phyloP scores from a whole-genome alignment of 257 asterid genomes.

The Gentiana dahurica region DNA sequence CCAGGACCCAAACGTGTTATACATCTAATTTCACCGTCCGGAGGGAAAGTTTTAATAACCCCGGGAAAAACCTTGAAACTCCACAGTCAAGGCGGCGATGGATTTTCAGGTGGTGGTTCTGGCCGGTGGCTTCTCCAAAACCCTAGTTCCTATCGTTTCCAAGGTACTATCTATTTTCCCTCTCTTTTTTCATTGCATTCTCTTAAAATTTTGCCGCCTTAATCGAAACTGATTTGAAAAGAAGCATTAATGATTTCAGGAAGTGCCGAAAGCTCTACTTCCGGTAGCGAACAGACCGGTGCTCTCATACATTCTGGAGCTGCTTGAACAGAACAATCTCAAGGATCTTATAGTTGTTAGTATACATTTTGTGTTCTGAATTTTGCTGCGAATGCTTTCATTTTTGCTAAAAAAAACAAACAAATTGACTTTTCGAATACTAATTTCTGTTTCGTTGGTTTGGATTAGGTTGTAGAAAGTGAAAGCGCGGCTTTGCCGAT shows the following conservation, averaged over 20 bases:
- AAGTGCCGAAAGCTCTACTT: constrained; percentile 77
- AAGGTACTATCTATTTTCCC: constrained; percentile 29
- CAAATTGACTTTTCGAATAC: not conserved
- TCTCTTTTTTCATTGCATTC: not conserved
- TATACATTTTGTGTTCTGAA: not conserved
- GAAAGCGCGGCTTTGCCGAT: constrained; percentile 72
- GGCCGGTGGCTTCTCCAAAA: constrained; percentile 85
- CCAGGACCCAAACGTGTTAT: not conserved
- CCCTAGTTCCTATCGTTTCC: constrained; percentile 82
- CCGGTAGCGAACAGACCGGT: constrained; percentile 90
- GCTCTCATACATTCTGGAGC: constrained; percentile 72
- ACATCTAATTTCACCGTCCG: not conserved
- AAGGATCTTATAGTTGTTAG: constrained; percentile 74
- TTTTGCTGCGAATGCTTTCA: not conserved
- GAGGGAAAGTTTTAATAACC: not conserved
- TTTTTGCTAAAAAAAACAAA: not conserved
- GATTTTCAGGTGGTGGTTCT: constrained; percentile 92
- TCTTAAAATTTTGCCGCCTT: constrained; percentile 3
- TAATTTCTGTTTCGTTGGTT: not conserved
- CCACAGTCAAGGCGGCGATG: constrained; percentile 18
- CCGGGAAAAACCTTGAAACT: not conserved
- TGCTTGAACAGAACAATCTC: constrained; percentile 68
- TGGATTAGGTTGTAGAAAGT: constrained; percentile 81
- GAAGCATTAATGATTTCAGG: constrained; percentile 27
- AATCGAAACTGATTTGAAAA: not conserved